Conservation (phyloP, 106 monocot genomes). For the Allium sativum region DNA sequence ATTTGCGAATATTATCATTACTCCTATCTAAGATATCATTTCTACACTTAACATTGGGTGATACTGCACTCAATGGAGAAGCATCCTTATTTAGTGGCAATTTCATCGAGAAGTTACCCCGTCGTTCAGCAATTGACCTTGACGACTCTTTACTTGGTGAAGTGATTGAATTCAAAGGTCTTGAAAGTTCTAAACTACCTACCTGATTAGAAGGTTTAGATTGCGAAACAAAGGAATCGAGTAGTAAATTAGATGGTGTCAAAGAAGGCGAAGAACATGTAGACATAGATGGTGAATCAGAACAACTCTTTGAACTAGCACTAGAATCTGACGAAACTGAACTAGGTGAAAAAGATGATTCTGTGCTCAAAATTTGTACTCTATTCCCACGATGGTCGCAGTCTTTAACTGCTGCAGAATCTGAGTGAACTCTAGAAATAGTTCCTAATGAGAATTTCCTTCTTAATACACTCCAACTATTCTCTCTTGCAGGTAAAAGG, state of each 20-base stretch:
- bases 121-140: slow-evolving; percentile 75
- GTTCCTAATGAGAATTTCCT: slow-evolving; percentile 53
- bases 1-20: slow-evolving; percentile 1
- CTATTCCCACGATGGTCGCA: slow-evolving; percentile 15
- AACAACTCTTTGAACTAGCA: slow-evolving; percentile 54
- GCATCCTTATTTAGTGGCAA: slow-evolving; percentile 37
- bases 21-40: slow-evolving; percentile 10
- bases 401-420: slow-evolving; percentile 21
- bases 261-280: slow-evolving; percentile 39
- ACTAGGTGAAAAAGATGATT: slow-evolving; percentile 51
- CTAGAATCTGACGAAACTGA: slow-evolving; percentile 68
- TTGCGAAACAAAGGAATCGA: slow-evolving; percentile 15
- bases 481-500: slow-evolving; percentile 82
- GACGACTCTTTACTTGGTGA: slow-evolving; percentile 35
- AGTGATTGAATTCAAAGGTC: slow-evolving; percentile 3
- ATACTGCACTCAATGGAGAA: slow-evolving; percentile 11
- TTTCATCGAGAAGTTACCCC: slow-evolving; percentile 66
- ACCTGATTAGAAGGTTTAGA: slow-evolving; percentile 18
- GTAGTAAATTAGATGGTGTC: slow-evolving; percentile 22
- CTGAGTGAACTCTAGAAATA: slow-evolving; percentile 6
- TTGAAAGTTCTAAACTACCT: slow-evolving; percentile 6
- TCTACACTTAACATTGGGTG: slow-evolving; percentile 4
- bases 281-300: slow-evolving; percentile 51
- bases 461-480: slow-evolving; percentile 79
- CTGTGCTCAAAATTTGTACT: slow-evolving; percentile 30